Base-by-base conservation (phyloP, 2,329 filamentous ascomycete species). In the Aspergillus pseudoterreus region DNA sequence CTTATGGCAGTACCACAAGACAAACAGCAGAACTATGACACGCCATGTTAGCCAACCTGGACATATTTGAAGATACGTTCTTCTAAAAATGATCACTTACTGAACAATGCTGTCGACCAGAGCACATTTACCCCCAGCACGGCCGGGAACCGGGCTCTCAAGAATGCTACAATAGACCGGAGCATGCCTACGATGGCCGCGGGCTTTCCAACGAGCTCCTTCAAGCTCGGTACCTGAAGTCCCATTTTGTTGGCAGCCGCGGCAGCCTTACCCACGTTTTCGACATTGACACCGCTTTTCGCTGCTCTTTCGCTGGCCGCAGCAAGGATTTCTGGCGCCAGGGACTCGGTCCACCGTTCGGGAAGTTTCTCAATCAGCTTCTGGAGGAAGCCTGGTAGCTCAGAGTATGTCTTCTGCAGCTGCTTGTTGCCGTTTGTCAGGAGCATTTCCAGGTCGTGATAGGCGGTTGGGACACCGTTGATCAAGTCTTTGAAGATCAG, bases 1-100 rank as follows among this genome's bases (percentile, higher is more conserved):
- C 76, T 97, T 97, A 73, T 97, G 87, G 74, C 92, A 97, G 74
- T 97, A 99, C 92, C 92, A 99, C 63, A 97, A 85, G 42, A 95
- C 90, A 67, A 96, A 94, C 51, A 99, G 81, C 14, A 97, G 80
- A 49, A 97, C 89, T 88, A 50, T 19, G n/a, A 32, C 30, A 6
- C 27, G 15, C 19, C 33, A 52, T 51, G 45, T 48, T 45, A 22
- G 4, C 9, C 12, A 24, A 21, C 14, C 2, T 15, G 21, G 42
- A 38, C 24, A 21, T 43, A 12, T 10, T 38, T 15, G 14, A 43
- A 38, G 30, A 15, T 30, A 30, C 27, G 10, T 11, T 10, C 27
- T 27, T 27, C 8, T 30, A 35, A 49, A 11, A n/a, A 19, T 22
- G 30, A 36, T n/a, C 42, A 54, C 87, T 79, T 80, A 92, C 90